These are phyloP conservation scores for Fomes fomentarius DNA, from an alignment of 1,284 basidiomycete species.

Conservation along the genomic window DNA sequence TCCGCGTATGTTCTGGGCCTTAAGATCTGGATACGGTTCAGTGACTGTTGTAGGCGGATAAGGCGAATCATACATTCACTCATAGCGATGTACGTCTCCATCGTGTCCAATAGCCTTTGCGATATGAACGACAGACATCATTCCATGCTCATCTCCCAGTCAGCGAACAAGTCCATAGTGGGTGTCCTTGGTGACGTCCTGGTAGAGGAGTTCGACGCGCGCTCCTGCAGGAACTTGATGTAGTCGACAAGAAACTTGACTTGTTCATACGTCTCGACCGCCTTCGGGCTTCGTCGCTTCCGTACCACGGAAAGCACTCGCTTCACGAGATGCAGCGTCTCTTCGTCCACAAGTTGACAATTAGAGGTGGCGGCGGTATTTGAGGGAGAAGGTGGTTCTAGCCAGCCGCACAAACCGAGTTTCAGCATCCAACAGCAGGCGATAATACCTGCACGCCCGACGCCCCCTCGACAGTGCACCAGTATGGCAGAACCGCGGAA, in stretches of 20 bases:
- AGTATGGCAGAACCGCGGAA: conserved; percentile 77
- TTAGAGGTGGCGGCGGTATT: neutral
- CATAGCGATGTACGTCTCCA: no score
- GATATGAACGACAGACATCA: no score
- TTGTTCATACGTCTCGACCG: conserved; percentile 91
- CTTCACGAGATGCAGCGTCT: conserved; percentile 71
- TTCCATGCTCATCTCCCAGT: conserved; percentile 18
- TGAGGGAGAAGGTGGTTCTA: conserved; percentile 36
- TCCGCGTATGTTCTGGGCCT: no score
- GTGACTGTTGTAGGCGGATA: no score
- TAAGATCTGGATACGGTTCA: no score
- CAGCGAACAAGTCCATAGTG: conserved; percentile 15
- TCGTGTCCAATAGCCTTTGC: no score
- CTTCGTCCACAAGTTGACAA: conserved; percentile 35
- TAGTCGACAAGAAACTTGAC: conserved; percentile 86
- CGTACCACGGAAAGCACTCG: conserved; percentile 76
- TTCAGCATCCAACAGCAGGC: conserved; percentile 94
- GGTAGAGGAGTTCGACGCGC: neutral
- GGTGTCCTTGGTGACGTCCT: neutral
- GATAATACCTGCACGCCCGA: conserved; percentile 91
- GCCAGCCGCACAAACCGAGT: conserved; percentile 84
- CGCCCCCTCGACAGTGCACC: conserved; percentile 93
- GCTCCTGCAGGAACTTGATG: conserved; percentile 63
- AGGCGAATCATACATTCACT: no score
- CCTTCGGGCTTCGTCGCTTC: conserved; percentile 78